Evolutionary conservation across 306 rosid species (phyloP).

Genomic region (Quillaja saponaria): DNA sequence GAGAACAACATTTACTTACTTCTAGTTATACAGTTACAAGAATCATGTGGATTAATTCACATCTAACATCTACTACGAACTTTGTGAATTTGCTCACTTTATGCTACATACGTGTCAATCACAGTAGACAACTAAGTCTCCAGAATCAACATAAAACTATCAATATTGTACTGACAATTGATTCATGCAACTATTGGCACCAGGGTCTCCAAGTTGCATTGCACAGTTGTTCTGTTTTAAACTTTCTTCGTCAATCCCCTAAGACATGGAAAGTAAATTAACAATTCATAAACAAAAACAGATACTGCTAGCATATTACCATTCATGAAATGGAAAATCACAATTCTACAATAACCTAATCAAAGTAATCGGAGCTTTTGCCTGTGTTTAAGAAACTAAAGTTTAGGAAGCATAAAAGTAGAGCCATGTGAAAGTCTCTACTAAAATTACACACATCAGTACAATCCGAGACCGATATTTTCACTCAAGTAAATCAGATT

Average conservation of each 20-base stretch:
- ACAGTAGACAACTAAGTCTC: no score
- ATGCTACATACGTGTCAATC: no score
- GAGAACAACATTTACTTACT: no score
- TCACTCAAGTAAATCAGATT: no score
- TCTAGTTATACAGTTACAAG: no score
- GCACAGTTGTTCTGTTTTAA: background rate
- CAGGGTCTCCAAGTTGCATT: background rate
- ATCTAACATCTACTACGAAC: no score
- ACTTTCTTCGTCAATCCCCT: background rate
- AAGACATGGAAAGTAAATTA: no score
- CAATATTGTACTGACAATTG: no score
- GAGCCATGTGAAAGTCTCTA: slow-evolving; percentile 25
- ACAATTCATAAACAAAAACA: slow-evolving; percentile 1
- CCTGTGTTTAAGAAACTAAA: slow-evolving; percentile 26
- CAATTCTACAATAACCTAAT: slow-evolving; percentile 40
- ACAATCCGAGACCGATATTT: slow-evolving; percentile 31
- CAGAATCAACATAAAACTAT: no score
- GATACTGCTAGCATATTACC: slow-evolving; percentile 24
- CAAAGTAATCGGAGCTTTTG: slow-evolving; percentile 15
- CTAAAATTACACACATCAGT: slow-evolving; percentile 34
- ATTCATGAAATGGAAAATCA: slow-evolving; percentile 28
- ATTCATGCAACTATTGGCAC: background rate
- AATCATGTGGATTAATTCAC: no score
- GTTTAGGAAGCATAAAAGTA: slow-evolving; percentile 31
- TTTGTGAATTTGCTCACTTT: no score